A percentile compares a stretch with the other conserved stretches of the same genome.
phyloP scores from a whole-genome alignment of 345 rosid species.

The Streptanthus diversifolius region DNA sequence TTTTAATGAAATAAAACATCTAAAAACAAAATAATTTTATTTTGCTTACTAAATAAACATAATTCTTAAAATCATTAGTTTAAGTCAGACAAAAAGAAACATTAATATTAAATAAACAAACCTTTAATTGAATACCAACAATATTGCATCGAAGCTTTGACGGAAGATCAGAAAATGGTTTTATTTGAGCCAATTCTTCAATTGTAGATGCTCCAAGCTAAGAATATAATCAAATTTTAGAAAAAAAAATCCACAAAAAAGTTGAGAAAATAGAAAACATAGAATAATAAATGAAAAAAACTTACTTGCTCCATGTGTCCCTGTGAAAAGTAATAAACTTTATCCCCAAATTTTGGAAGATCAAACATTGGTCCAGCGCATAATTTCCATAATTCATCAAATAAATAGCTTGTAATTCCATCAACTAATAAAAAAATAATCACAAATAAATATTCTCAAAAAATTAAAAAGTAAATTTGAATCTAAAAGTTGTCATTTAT shows the following conservation, averaged over 20 bases:
- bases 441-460: not conserved
- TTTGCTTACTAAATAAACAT: too few species aligned
- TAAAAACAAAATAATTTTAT: too few species aligned
- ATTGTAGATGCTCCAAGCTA: slow-evolving; percentile 41
- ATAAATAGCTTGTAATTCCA: not conserved
- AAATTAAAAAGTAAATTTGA: not conserved
- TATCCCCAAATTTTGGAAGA: slow-evolving; percentile 46
- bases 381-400: slow-evolving; percentile 44
- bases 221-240: not conserved
- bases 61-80: too few species aligned
- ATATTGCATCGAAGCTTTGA: slow-evolving; percentile 49
- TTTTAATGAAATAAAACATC: too few species aligned
- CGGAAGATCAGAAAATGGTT: slow-evolving; percentile 53
- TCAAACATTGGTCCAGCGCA: slow-evolving; percentile 55
- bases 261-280: not conserved
- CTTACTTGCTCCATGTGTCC: slow-evolving; percentile 62
- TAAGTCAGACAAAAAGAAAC: too few species aligned
- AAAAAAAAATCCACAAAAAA: not conserved
- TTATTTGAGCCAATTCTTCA: slow-evolving; percentile 27
- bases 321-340: slow-evolving; percentile 57
- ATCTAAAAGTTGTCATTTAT: not conserved
- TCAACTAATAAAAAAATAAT: not conserved
- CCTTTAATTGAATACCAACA: slow-evolving; percentile 44
- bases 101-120: not conserved
- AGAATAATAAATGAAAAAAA: not conserved